Percentiles rank a stretch among this genome's conserved stretches.
Evolutionary conservation across 148 eudicot genomes (phyloP).

Genomic region (Rheum nobile): DNA sequence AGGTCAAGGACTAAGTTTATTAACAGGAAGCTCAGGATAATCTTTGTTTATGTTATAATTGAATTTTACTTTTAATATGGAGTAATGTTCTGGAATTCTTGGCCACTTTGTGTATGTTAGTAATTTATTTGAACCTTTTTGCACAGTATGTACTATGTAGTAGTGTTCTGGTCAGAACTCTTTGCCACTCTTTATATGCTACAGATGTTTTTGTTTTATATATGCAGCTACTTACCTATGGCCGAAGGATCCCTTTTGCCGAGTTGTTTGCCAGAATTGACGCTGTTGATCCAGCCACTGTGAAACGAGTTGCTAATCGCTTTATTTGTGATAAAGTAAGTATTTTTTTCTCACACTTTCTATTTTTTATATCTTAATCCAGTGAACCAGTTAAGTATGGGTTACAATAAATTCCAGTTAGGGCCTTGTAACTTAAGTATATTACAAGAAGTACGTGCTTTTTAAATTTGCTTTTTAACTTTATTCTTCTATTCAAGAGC

Average conservation of each 20-base stretch:
- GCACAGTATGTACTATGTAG: too few species aligned
- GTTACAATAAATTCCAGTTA: background rate
- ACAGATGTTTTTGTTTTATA: constrained; percentile 4
- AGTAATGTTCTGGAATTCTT: background rate
- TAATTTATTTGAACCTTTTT: too few species aligned
- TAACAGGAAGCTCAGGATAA: background rate
- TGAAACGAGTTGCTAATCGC: constrained; percentile 87
- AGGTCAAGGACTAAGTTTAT: background rate
- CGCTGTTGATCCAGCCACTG: constrained; percentile 69
- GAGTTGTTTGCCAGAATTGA: constrained; percentile 93
- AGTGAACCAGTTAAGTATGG: background rate
- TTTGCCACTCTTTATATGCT: background rate
- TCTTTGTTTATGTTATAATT: background rate
- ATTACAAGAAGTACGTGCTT: too few species aligned
- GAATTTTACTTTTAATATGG: background rate
- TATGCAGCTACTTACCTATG: constrained; percentile 80
- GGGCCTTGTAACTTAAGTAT: too few species aligned
- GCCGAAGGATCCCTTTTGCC: constrained; percentile 70
- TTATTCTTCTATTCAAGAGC: background rate
- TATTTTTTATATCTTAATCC: background rate
- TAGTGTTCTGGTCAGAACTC: background rate
- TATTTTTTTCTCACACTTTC: background rate
- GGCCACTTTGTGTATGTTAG: background rate
- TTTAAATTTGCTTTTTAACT: too few species aligned
- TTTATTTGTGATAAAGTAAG: constrained; percentile 69